Conservation (phyloP, 2,329 filamentous ascomycete genomes). For the Fusarium haematococcum region DNA sequence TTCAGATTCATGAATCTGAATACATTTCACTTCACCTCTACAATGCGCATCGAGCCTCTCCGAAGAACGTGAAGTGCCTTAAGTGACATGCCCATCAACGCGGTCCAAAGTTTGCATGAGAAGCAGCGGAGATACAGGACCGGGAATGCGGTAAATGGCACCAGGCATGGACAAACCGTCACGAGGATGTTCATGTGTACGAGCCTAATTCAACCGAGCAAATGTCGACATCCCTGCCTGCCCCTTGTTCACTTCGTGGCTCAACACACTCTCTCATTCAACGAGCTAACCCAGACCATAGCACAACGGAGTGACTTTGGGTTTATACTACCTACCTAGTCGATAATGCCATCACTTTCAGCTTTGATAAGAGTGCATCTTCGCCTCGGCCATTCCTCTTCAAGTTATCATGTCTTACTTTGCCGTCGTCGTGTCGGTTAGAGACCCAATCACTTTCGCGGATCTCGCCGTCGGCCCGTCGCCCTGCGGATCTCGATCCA, state of each 20-base stretch:
- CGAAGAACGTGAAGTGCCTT: no score
- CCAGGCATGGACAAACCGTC: background rate
- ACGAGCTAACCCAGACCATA: background rate
- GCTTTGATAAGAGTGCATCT: slow-evolving; percentile 40
- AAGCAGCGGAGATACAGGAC: background rate
- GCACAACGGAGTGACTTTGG: background rate
- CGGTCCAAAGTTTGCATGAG: background rate
- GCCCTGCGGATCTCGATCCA: background rate
- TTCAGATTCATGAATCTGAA: no score
- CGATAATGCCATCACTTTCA: background rate
- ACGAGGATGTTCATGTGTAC: background rate
- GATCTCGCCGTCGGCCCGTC: background rate
- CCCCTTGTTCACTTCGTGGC: background rate
- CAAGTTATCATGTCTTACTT: background rate
- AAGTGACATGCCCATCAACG: background rate
- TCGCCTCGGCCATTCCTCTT: background rate
- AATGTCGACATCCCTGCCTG: slow-evolving; percentile 45
- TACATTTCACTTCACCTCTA: background rate
- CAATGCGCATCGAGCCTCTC: background rate
- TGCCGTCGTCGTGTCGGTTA: no score
- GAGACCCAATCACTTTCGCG: background rate
- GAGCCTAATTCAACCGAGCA: background rate
- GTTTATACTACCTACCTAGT: background rate
- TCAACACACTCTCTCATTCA: background rate
- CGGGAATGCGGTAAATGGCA: background rate